Conservation (phyloP, 75 land plant species). For the Selaginella moellendorffii region DNA sequence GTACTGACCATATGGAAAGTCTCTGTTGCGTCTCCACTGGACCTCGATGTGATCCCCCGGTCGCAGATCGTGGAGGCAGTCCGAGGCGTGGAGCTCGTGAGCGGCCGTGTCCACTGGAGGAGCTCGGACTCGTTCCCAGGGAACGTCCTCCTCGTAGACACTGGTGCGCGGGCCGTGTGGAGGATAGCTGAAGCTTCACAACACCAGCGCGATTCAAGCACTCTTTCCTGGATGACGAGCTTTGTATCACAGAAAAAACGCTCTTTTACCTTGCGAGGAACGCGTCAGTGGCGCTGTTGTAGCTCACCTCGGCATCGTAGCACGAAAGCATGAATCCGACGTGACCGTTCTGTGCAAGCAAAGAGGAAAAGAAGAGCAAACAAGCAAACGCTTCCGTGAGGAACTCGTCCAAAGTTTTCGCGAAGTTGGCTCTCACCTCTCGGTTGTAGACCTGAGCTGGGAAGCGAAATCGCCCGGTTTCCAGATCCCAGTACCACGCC, state of each 20-base stretch:
- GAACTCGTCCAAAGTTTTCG: no score
- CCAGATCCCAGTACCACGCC: constrained; percentile 3
- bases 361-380: no score
- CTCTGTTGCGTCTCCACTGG: constrained; percentile 92
- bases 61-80: constrained; percentile 48
- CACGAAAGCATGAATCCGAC: constrained; percentile 91
- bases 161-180: constrained; percentile 71
- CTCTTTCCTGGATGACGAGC: no score
- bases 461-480: not conserved
- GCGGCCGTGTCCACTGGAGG: constrained; percentile 66
- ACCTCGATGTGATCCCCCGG: constrained; percentile 95
- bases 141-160: constrained; percentile 49
- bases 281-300: constrained; percentile 51
- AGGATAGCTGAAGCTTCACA: constrained; percentile 43
- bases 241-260: no score
- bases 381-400: no score
- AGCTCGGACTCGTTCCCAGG: constrained; percentile 71
- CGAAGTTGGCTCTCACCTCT: not conserved
- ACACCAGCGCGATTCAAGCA: not conserved
- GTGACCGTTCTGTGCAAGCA: constrained; percentile 56
- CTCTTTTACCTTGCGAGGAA: constrained; percentile 66
- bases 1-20: constrained; percentile 74
- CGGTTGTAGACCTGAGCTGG: constrained; percentile 9
- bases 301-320: constrained; percentile 82
- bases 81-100: constrained; percentile 67